Evolutionary conservation across 2,329 filamentous ascomycete species (phyloP).

Genomic region (Colletotrichum spaethianum): DNA sequence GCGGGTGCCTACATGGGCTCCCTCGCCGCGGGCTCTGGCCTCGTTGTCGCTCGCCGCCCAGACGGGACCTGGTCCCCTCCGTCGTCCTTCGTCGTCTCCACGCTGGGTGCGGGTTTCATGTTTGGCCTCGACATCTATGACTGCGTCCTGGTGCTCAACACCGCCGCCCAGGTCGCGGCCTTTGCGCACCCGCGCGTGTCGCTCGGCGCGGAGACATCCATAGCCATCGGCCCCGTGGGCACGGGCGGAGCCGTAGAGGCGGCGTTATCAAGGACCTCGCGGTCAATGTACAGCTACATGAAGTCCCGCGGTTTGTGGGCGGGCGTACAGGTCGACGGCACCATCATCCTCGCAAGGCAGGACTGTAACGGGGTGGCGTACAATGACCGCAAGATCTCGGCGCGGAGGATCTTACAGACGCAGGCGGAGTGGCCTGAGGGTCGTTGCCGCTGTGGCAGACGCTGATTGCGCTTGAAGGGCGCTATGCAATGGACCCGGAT

Average conservation of each 20-base stretch:
- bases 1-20: conserved; percentile 69
- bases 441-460: conserved; percentile 56
- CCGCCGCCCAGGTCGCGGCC: conserved; percentile 74
- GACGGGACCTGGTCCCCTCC: conserved; percentile 80
- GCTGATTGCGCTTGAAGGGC: conserved; percentile 56
- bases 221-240: conserved; percentile 71
- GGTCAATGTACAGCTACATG: conserved; percentile 85
- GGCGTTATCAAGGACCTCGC: conserved; percentile 50
- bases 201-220: conserved; percentile 78
- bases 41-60: conserved; percentile 69
- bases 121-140: conserved; percentile 84
- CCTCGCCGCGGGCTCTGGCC: conserved; percentile 71
- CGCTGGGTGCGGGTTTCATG: conserved; percentile 78
- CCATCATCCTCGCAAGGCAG: conserved; percentile 80
- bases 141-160: conserved; percentile 82
- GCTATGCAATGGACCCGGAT: conserved; percentile 44
- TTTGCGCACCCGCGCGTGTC: conserved; percentile 78
- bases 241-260: conserved; percentile 72
- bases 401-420: conserved; percentile 53
- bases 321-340: conserved; percentile 85
- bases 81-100: conserved; percentile 80
- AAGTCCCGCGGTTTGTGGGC: conserved; percentile 86
- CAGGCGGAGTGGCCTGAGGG: conserved; percentile 57
- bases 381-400: conserved; percentile 64
- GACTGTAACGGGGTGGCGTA: conserved; percentile 88